phyloP scores from a whole-genome alignment of 768 basidiomycete species.

The Podaxis carcinomalis region DNA sequence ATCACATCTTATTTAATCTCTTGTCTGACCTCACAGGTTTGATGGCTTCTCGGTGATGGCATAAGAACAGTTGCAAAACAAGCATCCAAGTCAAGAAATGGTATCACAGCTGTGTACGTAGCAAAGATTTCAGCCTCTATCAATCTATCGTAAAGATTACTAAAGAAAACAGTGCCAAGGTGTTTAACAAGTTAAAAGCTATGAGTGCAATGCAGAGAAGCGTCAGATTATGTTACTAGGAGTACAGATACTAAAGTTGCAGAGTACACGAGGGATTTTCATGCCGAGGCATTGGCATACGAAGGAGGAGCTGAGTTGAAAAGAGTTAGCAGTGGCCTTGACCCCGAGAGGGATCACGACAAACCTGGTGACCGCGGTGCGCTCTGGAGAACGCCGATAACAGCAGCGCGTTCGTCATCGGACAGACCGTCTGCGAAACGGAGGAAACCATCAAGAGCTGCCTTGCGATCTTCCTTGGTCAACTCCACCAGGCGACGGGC shows the following conservation, averaged over 20 bases:
- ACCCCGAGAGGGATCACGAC: conserved; percentile 17
- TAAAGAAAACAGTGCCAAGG: background rate
- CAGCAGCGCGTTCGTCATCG: conserved; percentile 62
- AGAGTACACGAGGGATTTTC: conserved; percentile 4
- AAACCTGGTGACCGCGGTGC: conserved; percentile 54
- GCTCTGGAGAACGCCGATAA: conserved; percentile 61
- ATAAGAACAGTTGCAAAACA: background rate
- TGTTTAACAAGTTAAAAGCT: background rate
- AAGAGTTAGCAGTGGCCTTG: background rate
- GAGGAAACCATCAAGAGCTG: conserved; percentile 67
- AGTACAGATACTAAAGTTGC: conserved; percentile 8
- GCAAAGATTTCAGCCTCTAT: background rate
- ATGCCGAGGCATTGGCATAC: conserved; percentile 26
- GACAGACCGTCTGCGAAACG: conserved; percentile 70
- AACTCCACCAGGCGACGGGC: conserved; percentile 61
- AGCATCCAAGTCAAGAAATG: background rate
- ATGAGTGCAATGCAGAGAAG: conserved; percentile 4
- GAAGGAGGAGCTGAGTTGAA: conserved; percentile 31
- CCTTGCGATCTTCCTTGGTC: conserved; percentile 73
- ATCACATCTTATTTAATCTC: background rate
- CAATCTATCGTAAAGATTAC: conserved; percentile 1
- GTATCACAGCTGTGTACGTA: background rate
- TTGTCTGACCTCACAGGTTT: background rate
- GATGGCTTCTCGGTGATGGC: no score
- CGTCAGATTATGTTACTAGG: conserved; percentile 1